These are phyloP conservation scores for Coniferiporia weirii DNA, from an alignment of 1,284 basidiomycete species.

Conservation along the genomic window DNA sequence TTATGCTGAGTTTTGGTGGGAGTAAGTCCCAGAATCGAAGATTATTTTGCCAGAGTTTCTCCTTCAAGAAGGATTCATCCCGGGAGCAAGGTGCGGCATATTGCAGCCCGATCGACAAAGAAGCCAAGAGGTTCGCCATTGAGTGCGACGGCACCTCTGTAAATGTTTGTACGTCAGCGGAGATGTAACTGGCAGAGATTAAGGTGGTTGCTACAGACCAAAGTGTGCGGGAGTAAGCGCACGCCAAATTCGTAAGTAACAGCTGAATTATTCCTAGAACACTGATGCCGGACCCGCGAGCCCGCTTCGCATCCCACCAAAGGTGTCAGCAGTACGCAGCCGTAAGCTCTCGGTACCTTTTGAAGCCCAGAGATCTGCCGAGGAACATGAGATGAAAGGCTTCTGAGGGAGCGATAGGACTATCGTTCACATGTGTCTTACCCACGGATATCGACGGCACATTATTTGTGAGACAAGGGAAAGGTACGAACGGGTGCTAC, in stretches of 20 bases:
- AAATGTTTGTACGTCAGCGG: background rate
- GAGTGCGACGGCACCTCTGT: background rate
- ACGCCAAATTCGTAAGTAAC: background rate
- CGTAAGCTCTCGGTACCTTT: background rate
- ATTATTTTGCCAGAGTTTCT: conserved; percentile 10
- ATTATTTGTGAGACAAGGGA: background rate
- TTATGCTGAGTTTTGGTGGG: conserved; percentile 4
- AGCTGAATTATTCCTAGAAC: background rate
- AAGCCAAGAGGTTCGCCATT: background rate
- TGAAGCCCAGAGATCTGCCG: conserved; percentile 11
- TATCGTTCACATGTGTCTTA: background rate
- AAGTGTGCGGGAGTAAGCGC: background rate
- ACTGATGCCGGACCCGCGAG: background rate
- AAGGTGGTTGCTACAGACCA: background rate
- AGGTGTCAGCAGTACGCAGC: conserved; percentile 2
- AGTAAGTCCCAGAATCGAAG: background rate
- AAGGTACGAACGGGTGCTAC: background rate
- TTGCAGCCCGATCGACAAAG: background rate
- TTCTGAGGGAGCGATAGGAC: conserved; percentile 1
- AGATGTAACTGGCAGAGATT: background rate
- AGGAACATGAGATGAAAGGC: conserved; percentile 2
- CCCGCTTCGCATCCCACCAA: background rate
- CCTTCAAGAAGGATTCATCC: background rate
- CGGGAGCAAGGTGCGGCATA: background rate
- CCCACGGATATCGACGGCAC: background rate